Evolutionary conservation across 495 filamentous ascomycete species (phyloP), one percentile per base, ranked within the genome.

Genomic region (Barbatosphaeria neglecta): DNA sequence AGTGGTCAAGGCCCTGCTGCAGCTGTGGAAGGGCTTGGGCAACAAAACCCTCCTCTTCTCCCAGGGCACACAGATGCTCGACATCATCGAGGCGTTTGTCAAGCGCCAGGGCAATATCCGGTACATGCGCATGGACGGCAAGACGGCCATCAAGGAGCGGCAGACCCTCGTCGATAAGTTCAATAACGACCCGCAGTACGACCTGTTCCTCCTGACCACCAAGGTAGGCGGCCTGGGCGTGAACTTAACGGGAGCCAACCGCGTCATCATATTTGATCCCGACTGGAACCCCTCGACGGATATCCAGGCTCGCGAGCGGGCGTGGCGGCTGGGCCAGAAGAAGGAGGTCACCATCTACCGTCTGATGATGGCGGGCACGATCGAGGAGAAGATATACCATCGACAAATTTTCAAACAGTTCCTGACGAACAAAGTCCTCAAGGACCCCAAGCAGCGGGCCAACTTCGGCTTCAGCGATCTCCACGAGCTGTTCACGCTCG

Each of bases 361-460:
- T 20, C 71, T 98, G 33, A 89, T 98, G 84, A 92, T 87, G n/a
- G 86, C 87, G 2, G 90, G 90, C 15, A 96, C 92, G 0, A 97
- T 98, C 25, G 92, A 98, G 57, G 92, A 98, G 64, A 97, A 97
- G 72, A 96, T 98, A 35, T 97, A 96, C 48, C 92, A 97, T 60
- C 84, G 92, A 5, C 92, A 98, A 62, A 87, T 98, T 42, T 97
- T 89, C 68, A 98, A 98, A 62, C 89, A 95, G 52, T 94, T 95
- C 55, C 68, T 98, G 24, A 86, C 85, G 7, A 90, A 95, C 65
- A 98, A 98, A 59, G 89, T 98, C 10, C 61, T 96, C 46, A 85
- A 81, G 59, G 89, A 97, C 50, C 88, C 92, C 0, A 95, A 90
- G 53, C 87, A 95, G 56, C 80, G 82, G 15, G 83, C 88, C 45